Evolutionary conservation across 1,284 basidiomycete species (phyloP).

Genomic region (Sanguinoderma infundibulare): DNA sequence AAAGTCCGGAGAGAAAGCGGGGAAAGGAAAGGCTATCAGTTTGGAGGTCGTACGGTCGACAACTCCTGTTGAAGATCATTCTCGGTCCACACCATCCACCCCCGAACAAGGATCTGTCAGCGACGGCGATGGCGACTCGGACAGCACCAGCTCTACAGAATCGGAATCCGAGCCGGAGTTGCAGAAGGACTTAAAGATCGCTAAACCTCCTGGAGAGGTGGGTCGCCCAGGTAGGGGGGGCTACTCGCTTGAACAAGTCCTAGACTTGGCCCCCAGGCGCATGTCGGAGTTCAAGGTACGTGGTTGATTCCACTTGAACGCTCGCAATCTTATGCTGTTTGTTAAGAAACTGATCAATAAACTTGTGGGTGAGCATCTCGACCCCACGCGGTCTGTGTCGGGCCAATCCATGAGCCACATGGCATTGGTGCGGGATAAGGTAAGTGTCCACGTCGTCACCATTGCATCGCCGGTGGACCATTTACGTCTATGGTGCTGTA

Average conservation of each 20-base stretch:
- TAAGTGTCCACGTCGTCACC: not conserved
- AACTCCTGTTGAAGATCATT: not conserved
- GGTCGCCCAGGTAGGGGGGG: not conserved
- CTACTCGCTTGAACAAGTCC: not conserved
- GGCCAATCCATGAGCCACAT: not conserved
- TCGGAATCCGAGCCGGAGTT: not conserved
- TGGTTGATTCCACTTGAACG: not conserved
- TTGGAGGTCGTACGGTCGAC: not conserved
- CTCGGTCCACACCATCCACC: not conserved
- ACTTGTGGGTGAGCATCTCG: not conserved
- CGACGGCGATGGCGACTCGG: not conserved
- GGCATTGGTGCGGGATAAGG: not conserved
- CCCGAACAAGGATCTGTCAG: not conserved
- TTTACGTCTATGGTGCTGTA: not conserved
- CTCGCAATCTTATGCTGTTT: not conserved
- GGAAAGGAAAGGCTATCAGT: not conserved
- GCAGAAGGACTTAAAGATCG: not conserved
- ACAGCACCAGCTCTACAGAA: not conserved
- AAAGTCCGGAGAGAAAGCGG: too few relatives aligned
- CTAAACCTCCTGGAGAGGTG: not conserved
- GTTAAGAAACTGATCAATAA: not conserved
- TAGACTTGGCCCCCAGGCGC: not conserved
- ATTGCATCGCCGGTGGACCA: not conserved
- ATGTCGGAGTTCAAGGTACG: not conserved
- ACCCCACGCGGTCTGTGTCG: not conserved